These are phyloP conservation scores for Triangularia verruculosa DNA, from an alignment of 2,329 filamentous ascomycete species.

Conservation along the genomic window DNA sequence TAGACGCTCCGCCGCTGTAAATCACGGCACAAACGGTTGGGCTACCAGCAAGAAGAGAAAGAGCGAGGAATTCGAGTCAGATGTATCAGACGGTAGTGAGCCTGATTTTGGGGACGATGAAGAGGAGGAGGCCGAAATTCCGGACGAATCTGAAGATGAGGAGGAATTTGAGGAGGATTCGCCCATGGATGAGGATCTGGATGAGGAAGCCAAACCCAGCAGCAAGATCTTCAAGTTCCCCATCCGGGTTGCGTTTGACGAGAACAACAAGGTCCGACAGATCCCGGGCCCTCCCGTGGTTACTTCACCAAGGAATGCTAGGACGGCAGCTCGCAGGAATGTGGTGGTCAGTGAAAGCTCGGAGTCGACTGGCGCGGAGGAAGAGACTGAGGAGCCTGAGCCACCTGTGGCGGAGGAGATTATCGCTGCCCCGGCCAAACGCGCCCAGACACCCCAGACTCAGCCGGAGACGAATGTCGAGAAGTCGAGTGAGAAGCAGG, in stretches of 20 bases:
- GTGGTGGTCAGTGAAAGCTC: slow-evolving; percentile 28
- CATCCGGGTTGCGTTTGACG: slow-evolving; percentile 43
- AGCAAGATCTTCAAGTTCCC: slow-evolving; percentile 75
- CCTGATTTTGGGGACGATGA: slow-evolving; percentile 76
- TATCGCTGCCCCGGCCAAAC: slow-evolving; percentile 25
- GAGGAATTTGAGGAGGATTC: slow-evolving; percentile 52
- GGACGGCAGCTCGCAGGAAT: slow-evolving; percentile 24
- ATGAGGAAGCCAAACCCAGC: slow-evolving; percentile 34
- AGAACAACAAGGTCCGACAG: slow-evolving; percentile 35
- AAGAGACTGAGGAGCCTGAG: slow-evolving; percentile 31
- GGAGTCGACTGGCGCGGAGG: slow-evolving; percentile 22
- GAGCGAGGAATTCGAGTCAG: slow-evolving; percentile 53
- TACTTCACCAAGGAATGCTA: slow-evolving; percentile 10
- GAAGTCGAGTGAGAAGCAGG: background rate
- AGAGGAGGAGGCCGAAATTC: slow-evolving; percentile 60
- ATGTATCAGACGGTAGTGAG: slow-evolving; percentile 65
- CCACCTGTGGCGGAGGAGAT: slow-evolving; percentile 26
- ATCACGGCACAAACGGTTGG: slow-evolving; percentile 52
- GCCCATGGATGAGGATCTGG: slow-evolving; percentile 51
- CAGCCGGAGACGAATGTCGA: background rate
- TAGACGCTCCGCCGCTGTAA: slow-evolving; percentile 48
- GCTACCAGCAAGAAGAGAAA: slow-evolving; percentile 37
- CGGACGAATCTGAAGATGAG: slow-evolving; percentile 54
- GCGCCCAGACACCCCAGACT: background rate
- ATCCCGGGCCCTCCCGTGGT: slow-evolving; percentile 27